Base-by-base conservation (phyloP, 345 rosid species). In the Balakata baccata region DNA sequence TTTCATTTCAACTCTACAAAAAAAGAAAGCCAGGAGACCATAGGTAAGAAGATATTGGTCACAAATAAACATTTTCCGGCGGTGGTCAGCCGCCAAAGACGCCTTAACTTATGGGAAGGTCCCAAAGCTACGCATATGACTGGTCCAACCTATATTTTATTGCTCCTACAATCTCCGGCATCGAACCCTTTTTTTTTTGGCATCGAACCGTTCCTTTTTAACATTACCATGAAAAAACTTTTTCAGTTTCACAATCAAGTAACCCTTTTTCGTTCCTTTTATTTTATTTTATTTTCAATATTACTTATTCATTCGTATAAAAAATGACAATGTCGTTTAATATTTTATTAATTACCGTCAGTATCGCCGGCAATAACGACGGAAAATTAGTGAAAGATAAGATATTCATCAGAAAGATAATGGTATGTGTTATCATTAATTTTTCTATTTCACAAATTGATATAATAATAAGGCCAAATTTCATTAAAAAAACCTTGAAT, bases 361-460 rank as follows among this genome's bases (percentile, higher is more conserved):
- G 17, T 64, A 53, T 50, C 61, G 75, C 74, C 70, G 53, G 75
- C 4, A 49, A 73, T 54, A 68, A 70, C 68, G 68, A 69, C 47
- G 8, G 65, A 74, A 22, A 53, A 73, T 45, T 59, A 34, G 58
- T n/a, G 70, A 67, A 68, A 29, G 3, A n/a, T 60, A 7, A 45
- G 39, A 45, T 59, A 59, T 29, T 47, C 6, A 25, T 18, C 14
- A 18, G 49, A 29, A n/a, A 23, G 7, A 37, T 17, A 29, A 20
- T 43, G 65, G 46, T 57, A 50, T 54, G 13, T 25, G 62, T 65
- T 22, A 58, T 49, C 51, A 29, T n/a, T 61, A 34, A 45, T 11
- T 25, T 25, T 13, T 73, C 29, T 77, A 80, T 70, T 69, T 75
- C 47, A 73, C 81, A 74, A 37, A 20, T n/a, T 69, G 50, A 56